A percentile compares a stretch with the other conserved stretches of the same genome.
Conservation (phyloP, 768 basidiomycete species). For the Gloeopeniophorella convolvens region DNA sequence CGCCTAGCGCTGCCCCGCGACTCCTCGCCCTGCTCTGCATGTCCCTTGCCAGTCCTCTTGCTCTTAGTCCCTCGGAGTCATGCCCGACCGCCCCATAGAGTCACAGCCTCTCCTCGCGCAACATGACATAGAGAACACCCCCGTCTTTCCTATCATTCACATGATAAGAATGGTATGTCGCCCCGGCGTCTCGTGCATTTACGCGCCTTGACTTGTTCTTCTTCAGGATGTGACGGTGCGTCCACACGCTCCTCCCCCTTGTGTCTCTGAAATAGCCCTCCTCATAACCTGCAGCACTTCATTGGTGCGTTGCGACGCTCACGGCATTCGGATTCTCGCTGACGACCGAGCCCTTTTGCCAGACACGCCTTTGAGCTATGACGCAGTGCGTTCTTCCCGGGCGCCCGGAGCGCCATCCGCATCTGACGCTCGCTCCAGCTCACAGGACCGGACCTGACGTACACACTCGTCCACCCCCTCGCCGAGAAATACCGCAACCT, state of each 20-base stretch:
- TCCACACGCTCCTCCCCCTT: not conserved
- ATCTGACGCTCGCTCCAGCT: conserved; percentile 39
- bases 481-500: conserved; percentile 78
- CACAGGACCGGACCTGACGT: conserved; percentile 80
- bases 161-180: conserved; percentile 57
- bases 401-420: not conserved
- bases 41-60: not conserved
- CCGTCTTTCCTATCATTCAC: conserved; percentile 78
- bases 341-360: conserved; percentile 4
- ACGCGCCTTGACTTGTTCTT: not conserved
- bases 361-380: conserved; percentile 83
- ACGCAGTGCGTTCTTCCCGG: conserved; percentile 48
- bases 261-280: not conserved
- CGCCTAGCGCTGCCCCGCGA: no score
- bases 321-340: conserved; percentile 1
- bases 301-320: conserved; percentile 44
- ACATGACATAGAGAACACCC: conserved; percentile 49
- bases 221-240: conserved; percentile 14
- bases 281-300: conserved; percentile 42
- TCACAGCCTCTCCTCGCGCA: conserved; percentile 38
- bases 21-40: not conserved
- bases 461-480: conserved; percentile 82
- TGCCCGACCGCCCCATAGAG: conserved; percentile 21
- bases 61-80: not conserved
- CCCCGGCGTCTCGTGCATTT: not conserved